Base-by-base conservation (phyloP, 1,284 basidiomycete genomes). In the Tylopilus orsonianus region DNA sequence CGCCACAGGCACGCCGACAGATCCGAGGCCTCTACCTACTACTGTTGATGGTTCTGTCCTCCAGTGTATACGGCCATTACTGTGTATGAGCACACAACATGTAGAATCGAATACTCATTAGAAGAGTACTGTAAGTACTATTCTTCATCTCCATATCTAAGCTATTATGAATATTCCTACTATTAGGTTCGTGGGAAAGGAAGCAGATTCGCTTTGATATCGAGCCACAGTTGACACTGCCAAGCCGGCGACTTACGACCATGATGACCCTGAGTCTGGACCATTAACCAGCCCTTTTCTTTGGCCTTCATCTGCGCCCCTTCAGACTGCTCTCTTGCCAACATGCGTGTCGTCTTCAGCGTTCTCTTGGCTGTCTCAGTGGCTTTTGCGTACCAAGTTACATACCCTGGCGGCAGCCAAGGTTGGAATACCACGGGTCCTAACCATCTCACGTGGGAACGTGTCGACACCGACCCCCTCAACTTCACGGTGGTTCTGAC, bases 401-500 rank as follows among this genome's bases (percentile, higher is more conserved):
- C 73, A 47, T 68, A 60, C 45, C 90, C 90, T 36, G 71, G 63
- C 53, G 56, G 57, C 26, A 48, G 58, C 33, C 59, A 75, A 23
- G 75, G 75, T 44, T 93, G 87, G 88, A 75, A 73, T 16, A 75
- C 77, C 57, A 60, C 63, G 14, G 81, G 81, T 18, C 58, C 74
- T 41, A 87, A 91, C 64, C 72, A 66, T 29, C 69, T 90, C 53
- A 50, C 67, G 16, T 91, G 89, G 88, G 50, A 68, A 2, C 74
- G 74, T n/a, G 87, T 89, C 52, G 51, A 51, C 50, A 85, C 85
- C 16, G 88, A 91, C 60, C 63, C 78, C 0, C 37, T 51, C 44
- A 88, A 79, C 70, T 91, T 93, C 67, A 80, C 84, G 10, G 74
- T 79, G 41, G 69, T 89, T 44, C 75, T 93, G 44, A 75, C 74